These are phyloP conservation scores for Elongisporangium anandrum DNA, from an alignment of 352 stramenopile species.

Conservation along the genomic window DNA sequence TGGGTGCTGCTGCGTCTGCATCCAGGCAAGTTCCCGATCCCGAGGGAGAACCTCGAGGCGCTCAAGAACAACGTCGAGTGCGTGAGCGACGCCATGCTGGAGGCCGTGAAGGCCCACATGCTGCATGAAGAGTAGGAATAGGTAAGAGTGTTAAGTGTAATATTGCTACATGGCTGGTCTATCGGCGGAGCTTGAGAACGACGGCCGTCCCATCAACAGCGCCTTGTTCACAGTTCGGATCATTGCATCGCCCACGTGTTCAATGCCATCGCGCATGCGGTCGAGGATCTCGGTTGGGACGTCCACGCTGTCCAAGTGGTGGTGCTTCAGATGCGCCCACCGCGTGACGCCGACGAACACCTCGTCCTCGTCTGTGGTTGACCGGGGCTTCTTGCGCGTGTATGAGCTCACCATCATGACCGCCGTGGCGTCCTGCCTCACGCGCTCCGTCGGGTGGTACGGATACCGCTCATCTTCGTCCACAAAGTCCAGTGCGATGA, in stretches of 20 bases:
- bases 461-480: slow-evolving; percentile 40
- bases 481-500: slow-evolving; percentile 35
- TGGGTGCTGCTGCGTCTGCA: slow-evolving; percentile 22
- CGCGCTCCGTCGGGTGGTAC: slow-evolving; percentile 13
- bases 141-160: neutral
- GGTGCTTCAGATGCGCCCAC: slow-evolving; percentile 27
- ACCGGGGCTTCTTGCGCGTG: slow-evolving; percentile 5
- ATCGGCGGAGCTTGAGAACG: neutral
- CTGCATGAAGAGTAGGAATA: neutral
- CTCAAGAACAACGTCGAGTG: slow-evolving; percentile 12
- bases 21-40: slow-evolving; percentile 10
- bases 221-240: slow-evolving; percentile 17
- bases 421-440: slow-evolving; percentile 34
- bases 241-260: slow-evolving; percentile 27
- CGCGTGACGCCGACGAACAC: slow-evolving; percentile 20
- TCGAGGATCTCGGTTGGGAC: slow-evolving; percentile 17
- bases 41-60: slow-evolving; percentile 13
- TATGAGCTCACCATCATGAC: slow-evolving; percentile 23
- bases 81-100: slow-evolving; percentile 22
- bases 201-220: neutral
- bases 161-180: neutral
- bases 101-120: slow-evolving; percentile 6
- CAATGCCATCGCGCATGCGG: slow-evolving; percentile 22
- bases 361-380: slow-evolving; percentile 6
- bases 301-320: slow-evolving; percentile 11